Evolutionary conservation across 1,284 basidiomycete species (phyloP).

Genomic region (Ganoderma multipileum): DNA sequence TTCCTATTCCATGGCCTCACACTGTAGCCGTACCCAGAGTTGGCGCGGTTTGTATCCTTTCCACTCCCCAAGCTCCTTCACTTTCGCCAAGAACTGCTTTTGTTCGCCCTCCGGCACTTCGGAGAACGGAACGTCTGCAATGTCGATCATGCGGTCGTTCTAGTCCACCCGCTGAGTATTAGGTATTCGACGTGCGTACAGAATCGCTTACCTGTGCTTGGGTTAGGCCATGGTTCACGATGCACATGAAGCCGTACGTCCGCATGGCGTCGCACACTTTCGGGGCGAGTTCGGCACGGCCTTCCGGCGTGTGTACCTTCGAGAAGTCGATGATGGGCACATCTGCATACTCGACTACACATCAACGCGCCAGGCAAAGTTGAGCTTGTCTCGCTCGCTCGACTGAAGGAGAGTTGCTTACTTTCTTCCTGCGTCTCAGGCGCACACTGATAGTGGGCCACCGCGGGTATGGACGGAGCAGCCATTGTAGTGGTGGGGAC

Average conservation of each 20-base stretch:
- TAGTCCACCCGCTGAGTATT: slow-evolving; percentile 27
- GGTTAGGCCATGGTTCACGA: slow-evolving; percentile 64
- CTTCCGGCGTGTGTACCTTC: slow-evolving; percentile 54
- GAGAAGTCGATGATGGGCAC: slow-evolving; percentile 73
- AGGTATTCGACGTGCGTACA: too few relatives aligned
- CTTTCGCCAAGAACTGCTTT: slow-evolving; percentile 52
- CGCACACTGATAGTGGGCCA: too few relatives aligned
- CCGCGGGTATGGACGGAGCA: too few relatives aligned
- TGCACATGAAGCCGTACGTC: slow-evolving; percentile 69
- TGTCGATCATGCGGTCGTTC: slow-evolving; percentile 28
- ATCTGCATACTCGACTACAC: slow-evolving; percentile 70
- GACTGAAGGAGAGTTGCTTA: too few relatives aligned
- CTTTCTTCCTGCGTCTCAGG: too few relatives aligned
- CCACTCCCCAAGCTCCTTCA: slow-evolving; percentile 58
- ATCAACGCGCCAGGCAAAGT: too few relatives aligned
- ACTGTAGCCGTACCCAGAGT: slow-evolving; percentile 53
- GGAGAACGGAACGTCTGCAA: slow-evolving; percentile 45
- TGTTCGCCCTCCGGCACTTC: slow-evolving; percentile 65
- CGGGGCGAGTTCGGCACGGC: slow-evolving; percentile 44
- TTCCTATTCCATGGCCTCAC: too few relatives aligned
- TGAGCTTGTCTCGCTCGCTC: too few relatives aligned
- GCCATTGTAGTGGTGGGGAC: too few relatives aligned
- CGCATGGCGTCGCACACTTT: slow-evolving; percentile 65
- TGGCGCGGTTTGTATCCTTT: slow-evolving; percentile 66
- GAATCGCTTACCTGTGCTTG: slow-evolving; percentile 46